Percentiles rank a stretch among this genome's conserved stretches.
Evolutionary conservation across 805 yeast genomes (phyloP).

Genomic region (Yarrowia deformans): DNA sequence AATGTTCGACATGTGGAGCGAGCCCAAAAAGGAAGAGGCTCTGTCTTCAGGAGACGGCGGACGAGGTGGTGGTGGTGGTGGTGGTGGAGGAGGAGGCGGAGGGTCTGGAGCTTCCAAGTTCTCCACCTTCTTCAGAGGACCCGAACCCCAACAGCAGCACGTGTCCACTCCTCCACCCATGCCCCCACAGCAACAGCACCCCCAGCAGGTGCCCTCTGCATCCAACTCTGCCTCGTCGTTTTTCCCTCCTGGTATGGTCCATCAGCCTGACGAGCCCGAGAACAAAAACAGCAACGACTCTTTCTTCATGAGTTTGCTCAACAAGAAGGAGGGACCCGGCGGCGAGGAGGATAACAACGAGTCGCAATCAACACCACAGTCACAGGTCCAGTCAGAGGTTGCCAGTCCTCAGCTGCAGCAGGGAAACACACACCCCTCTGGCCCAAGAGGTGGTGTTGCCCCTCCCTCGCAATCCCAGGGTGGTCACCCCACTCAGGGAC

Average conservation of each 20-base stretch:
- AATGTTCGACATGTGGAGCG: slow-evolving; percentile 94
- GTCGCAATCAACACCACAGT: slow-evolving; percentile 9
- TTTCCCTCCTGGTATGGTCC: slow-evolving; percentile 26
- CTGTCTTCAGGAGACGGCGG: not conserved
- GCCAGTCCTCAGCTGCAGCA: slow-evolving; percentile 27
- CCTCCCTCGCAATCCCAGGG: not conserved
- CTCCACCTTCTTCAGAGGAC: slow-evolving; percentile 39
- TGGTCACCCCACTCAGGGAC: not conserved
- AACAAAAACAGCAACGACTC: slow-evolving; percentile 40
- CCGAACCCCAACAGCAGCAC: slow-evolving; percentile 19
- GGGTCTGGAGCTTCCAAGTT: slow-evolving; percentile 38
- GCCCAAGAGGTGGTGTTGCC: slow-evolving; percentile 13
- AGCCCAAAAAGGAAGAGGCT: slow-evolving; percentile 70
- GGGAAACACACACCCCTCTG: slow-evolving; percentile 10
- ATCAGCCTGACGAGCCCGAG: slow-evolving; percentile 28
- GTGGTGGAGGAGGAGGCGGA: slow-evolving; percentile 4
- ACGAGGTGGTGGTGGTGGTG: slow-evolving; percentile 7
- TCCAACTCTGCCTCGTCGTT: slow-evolving; percentile 6
- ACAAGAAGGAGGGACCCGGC: slow-evolving; percentile 22
- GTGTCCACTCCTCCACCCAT: slow-evolving; percentile 6
- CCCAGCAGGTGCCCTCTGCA: slow-evolving; percentile 8
- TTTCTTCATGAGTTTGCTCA: slow-evolving; percentile 39
- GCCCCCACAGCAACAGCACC: slow-evolving; percentile 28
- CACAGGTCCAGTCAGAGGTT: slow-evolving; percentile 11
- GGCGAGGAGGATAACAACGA: slow-evolving; percentile 12